Evolutionary conservation across 2,329 filamentous ascomycete species (phyloP).

Genomic region (Xylariaceae sp.): DNA sequence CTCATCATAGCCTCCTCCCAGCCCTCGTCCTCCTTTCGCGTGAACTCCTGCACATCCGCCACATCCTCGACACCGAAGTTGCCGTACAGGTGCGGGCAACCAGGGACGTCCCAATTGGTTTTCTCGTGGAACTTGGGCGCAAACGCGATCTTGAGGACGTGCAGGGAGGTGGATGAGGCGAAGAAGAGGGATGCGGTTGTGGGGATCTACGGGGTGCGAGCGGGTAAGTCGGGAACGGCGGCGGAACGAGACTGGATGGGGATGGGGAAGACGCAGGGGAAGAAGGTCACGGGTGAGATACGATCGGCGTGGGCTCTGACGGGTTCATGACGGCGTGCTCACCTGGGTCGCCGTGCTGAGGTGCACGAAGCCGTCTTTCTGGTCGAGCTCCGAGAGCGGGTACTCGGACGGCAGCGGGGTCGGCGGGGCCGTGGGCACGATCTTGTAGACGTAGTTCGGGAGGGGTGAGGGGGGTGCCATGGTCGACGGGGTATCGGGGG

Average conservation of each 20-base stretch:
- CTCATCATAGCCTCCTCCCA: slow-evolving; percentile 44
- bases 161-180: slow-evolving; percentile 17
- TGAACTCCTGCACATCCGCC: slow-evolving; percentile 39
- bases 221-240: background rate
- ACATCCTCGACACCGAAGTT: slow-evolving; percentile 53
- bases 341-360: slow-evolving; percentile 55
- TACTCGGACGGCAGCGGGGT: slow-evolving; percentile 49
- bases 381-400: slow-evolving; percentile 56
- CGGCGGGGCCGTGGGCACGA: slow-evolving; percentile 48
- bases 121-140: slow-evolving; percentile 34
- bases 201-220: slow-evolving; percentile 19
- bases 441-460: slow-evolving; percentile 54
- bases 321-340: slow-evolving; percentile 9
- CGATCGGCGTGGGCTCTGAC: background rate
- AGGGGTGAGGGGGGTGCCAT: slow-evolving; percentile 27
- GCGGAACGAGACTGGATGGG: background rate
- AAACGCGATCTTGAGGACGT: slow-evolving; percentile 45
- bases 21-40: slow-evolving; percentile 36
- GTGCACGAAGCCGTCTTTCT: slow-evolving; percentile 58
- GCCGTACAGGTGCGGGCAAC: slow-evolving; percentile 53
- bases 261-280: background rate
- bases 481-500: background rate
- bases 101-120: slow-evolving; percentile 50
- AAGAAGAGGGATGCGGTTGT: slow-evolving; percentile 28
- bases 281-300: background rate